Percentiles rank a stretch among this genome's conserved stretches.
Evolutionary conservation across 2,329 filamentous ascomycete genomes (phyloP).

Genomic region (Passalora sequoiae): DNA sequence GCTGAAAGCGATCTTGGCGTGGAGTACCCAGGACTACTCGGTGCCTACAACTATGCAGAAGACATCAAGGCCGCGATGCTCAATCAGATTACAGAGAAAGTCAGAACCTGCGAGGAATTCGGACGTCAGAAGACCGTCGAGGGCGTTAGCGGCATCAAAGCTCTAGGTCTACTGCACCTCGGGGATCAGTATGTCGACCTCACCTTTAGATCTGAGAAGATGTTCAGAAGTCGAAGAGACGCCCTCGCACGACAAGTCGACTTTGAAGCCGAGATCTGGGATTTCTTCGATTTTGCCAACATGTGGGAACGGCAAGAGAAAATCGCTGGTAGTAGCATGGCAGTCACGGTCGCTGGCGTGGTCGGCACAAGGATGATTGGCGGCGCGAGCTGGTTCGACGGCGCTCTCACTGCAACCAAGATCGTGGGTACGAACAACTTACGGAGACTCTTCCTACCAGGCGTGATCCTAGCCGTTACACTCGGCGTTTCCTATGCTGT

Average conservation of each 20-base stretch:
- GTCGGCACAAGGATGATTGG: conserved; percentile 77
- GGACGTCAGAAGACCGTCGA: conserved; percentile 71
- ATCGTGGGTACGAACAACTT: conserved; percentile 77
- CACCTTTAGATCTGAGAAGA: conserved; percentile 82
- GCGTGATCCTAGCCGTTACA: conserved; percentile 70
- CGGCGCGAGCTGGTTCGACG: conserved; percentile 83
- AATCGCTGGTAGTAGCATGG: conserved; percentile 88
- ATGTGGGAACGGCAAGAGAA: conserved; percentile 90
- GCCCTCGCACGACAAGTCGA: conserved; percentile 78
- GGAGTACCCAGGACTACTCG: conserved; percentile 77
- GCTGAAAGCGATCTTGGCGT: conserved; percentile 76
- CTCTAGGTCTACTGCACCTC: conserved; percentile 79
- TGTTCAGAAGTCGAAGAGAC: conserved; percentile 85
- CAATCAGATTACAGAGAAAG: conserved; percentile 73
- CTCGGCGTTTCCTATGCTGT: conserved; percentile 76
- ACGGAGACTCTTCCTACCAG: conserved; percentile 73
- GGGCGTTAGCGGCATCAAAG: conserved; percentile 82
- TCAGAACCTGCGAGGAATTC: conserved; percentile 75
- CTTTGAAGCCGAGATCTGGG: conserved; percentile 79
- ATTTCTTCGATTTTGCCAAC: conserved; percentile 85
- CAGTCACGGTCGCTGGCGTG: conserved; percentile 82
- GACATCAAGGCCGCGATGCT: conserved; percentile 90
- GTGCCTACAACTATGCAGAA: conserved; percentile 86
- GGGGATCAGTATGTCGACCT: conserved; percentile 82
- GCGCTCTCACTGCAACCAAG: conserved; percentile 73